A percentile compares a stretch with the other conserved stretches of the same genome.
phyloP scores from a whole-genome alignment of 345 rosid genomes.

The Populus alba region DNA sequence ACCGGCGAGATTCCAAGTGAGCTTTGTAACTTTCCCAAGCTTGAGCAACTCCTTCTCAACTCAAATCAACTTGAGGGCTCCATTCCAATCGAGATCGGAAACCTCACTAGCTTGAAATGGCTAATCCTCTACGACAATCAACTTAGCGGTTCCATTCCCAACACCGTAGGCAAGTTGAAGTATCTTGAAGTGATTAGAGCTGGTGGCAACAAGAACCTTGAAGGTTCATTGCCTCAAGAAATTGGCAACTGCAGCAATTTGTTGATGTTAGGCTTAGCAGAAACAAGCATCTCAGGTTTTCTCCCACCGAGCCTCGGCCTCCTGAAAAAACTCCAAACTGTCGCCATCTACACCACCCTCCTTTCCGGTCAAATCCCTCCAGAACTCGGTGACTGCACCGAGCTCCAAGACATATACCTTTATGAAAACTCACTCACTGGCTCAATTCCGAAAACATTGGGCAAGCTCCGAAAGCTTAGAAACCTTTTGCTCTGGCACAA shows the following conservation, averaged over 20 bases:
- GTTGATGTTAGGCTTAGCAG: slow-evolving; percentile 67
- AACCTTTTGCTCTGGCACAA: slow-evolving; percentile 75
- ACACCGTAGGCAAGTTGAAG: slow-evolving; percentile 52
- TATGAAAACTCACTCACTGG: slow-evolving; percentile 77
- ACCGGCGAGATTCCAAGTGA: slow-evolving; percentile 63
- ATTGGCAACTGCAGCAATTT: slow-evolving; percentile 71
- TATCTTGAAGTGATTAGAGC: slow-evolving; percentile 61
- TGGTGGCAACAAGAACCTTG: slow-evolving; percentile 81
- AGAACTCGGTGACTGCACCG: slow-evolving; percentile 71
- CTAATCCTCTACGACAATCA: slow-evolving; percentile 65
- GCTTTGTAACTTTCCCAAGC: slow-evolving; percentile 50
- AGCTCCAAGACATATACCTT: slow-evolving; percentile 65
- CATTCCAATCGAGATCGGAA: slow-evolving; percentile 60
- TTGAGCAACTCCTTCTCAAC: slow-evolving; percentile 55
- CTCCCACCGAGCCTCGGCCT: slow-evolving; percentile 69
- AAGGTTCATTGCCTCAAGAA: slow-evolving; percentile 63
- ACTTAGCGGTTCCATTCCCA: slow-evolving; percentile 60
- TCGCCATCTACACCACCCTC: slow-evolving; percentile 70
- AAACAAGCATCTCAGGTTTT: slow-evolving; percentile 79
- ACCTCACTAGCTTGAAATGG: slow-evolving; percentile 49
- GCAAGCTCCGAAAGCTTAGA: slow-evolving; percentile 50
- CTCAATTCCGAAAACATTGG: slow-evolving; percentile 57
- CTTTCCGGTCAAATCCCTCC: slow-evolving; percentile 77
- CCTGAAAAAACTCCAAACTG: slow-evolving; percentile 60
- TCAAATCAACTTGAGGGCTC: slow-evolving; percentile 61